Conservation (phyloP, 2,329 filamentous ascomycete species). For the Penicillium sp. region DNA sequence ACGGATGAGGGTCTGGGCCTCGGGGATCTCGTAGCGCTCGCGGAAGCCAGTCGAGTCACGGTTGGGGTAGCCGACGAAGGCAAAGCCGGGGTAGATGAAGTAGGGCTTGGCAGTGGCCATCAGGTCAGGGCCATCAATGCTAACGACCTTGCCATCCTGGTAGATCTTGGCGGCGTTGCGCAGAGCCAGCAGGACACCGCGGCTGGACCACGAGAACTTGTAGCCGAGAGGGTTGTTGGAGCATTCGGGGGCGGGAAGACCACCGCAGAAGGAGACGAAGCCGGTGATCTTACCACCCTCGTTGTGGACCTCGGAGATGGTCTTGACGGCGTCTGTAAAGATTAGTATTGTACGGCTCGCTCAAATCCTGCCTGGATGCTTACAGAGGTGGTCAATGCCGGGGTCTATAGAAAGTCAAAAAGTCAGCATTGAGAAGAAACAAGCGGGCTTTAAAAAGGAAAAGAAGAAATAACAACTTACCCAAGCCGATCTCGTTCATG, state of each 20-base stretch:
- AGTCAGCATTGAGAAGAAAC: neutral
- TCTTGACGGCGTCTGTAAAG: slow-evolving; percentile 65
- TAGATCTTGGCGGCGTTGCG: slow-evolving; percentile 80
- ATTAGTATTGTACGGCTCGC: neutral
- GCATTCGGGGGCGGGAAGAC: slow-evolving; percentile 65
- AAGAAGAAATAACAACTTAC: slow-evolving; percentile 31
- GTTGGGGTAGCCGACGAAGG: slow-evolving; percentile 91
- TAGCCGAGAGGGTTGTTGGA: slow-evolving; percentile 89
- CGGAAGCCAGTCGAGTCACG: slow-evolving; percentile 82
- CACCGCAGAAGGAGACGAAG: slow-evolving; percentile 82
- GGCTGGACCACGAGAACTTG: slow-evolving; percentile 76
- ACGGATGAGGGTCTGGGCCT: slow-evolving; percentile 79
- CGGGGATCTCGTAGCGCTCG: slow-evolving; percentile 85
- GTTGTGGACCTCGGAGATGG: slow-evolving; percentile 72
- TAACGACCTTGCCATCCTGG: slow-evolving; percentile 69
- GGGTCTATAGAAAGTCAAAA: slow-evolving; percentile 23
- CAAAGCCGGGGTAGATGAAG: slow-evolving; percentile 81
- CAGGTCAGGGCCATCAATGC: slow-evolving; percentile 61
- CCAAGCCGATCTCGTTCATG: slow-evolving; percentile 89
- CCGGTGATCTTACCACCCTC: slow-evolving; percentile 77
- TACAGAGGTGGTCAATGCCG: slow-evolving; percentile 20
- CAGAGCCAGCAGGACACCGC: slow-evolving; percentile 82
- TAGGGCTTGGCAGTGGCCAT: slow-evolving; percentile 89
- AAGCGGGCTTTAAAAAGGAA: neutral
- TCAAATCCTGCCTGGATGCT: slow-evolving; percentile 1